Conservation (phyloP, 1,139 yeast genomes). For the Yamadazyma spencermartinsiae region DNA sequence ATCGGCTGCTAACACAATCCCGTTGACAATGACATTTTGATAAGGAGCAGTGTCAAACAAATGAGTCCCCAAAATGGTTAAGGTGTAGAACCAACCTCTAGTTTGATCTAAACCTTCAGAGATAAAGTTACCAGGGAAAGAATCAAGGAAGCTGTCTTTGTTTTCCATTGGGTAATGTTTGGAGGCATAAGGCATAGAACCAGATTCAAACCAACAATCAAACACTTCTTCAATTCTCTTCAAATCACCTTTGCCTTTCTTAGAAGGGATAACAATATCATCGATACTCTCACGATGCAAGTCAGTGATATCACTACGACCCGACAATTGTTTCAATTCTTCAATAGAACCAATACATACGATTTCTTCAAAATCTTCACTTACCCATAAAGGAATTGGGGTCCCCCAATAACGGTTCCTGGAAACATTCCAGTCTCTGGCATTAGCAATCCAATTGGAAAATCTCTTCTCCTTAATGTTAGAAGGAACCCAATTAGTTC, state of each 20-base stretch:
- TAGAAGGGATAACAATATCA: constrained; percentile 90
- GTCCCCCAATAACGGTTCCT: constrained; percentile 99
- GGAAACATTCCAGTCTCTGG: constrained; percentile 98
- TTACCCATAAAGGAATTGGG: constrained; percentile 96
- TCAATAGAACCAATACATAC: constrained; percentile 91
- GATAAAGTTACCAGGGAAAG: constrained; percentile 96
- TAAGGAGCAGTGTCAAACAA: constrained; percentile 90
- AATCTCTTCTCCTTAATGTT: constrained; percentile 91
- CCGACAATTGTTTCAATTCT: constrained; percentile 82
- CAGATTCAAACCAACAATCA: constrained; percentile 99
- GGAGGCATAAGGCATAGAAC: constrained; percentile 98
- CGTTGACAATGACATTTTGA: constrained; percentile 92
- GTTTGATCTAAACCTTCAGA: constrained; percentile 99
- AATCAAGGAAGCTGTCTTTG: constrained; percentile 66
- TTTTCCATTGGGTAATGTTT: constrained; percentile 96
- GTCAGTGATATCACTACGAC: constrained; percentile 77
- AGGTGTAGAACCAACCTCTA: constrained; percentile 99
- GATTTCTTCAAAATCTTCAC: constrained; percentile 89
- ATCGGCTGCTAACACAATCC: constrained; percentile 95
- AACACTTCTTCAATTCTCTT: constrained; percentile 96
- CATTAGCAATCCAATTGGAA: constrained; percentile 96
- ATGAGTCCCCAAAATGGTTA: constrained; percentile 94
- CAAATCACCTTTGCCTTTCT: constrained; percentile 81
- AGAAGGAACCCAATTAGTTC: constrained; percentile 93
- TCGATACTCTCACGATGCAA: constrained; percentile 94